Conservation (phyloP, 1,139 yeast species). For the Hemisphaericaspora subhashii region DNA sequence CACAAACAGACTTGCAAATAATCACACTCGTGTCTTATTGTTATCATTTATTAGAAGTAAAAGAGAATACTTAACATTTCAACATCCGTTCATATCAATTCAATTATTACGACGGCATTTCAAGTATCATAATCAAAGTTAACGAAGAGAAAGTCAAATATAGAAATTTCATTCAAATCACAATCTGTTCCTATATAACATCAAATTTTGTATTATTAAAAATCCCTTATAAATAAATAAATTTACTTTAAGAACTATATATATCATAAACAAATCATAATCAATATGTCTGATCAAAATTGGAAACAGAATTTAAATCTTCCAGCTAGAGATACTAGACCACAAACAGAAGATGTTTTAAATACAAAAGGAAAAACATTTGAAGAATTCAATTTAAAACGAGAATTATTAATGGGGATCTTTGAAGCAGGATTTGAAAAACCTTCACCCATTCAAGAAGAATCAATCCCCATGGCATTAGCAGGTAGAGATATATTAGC, state of each 20-base stretch:
- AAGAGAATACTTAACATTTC: no score
- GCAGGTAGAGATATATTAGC: constrained; percentile 97
- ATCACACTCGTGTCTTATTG: no score
- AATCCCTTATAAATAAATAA: no score
- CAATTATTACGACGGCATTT: no score
- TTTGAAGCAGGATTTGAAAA: constrained; percentile 98
- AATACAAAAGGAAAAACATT: constrained; percentile 88
- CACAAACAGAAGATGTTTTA: constrained; percentile 95
- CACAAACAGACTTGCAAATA: no score
- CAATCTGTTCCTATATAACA: neutral
- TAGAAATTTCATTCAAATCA: neutral
- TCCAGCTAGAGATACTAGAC: constrained; percentile 84
- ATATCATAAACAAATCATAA: no score
- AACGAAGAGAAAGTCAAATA: neutral
- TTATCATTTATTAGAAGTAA: no score
- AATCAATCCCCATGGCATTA: constrained; percentile 91
- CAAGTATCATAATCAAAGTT: neutral
- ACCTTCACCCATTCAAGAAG: constrained; percentile 98
- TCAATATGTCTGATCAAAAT: constrained; percentile 31
- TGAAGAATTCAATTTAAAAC: constrained; percentile 87
- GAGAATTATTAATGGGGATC: constrained; percentile 96
- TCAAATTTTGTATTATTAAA: constrained; percentile 4
- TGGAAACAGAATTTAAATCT: constrained; percentile 79
- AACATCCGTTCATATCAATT: no score
- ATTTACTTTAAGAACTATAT: no score